Percentiles rank a stretch among this genome's conserved stretches.
These are phyloP conservation scores for Neostapfia colusana DNA, from an alignment of 176 grass and related monocot species.

Conservation along the genomic window DNA sequence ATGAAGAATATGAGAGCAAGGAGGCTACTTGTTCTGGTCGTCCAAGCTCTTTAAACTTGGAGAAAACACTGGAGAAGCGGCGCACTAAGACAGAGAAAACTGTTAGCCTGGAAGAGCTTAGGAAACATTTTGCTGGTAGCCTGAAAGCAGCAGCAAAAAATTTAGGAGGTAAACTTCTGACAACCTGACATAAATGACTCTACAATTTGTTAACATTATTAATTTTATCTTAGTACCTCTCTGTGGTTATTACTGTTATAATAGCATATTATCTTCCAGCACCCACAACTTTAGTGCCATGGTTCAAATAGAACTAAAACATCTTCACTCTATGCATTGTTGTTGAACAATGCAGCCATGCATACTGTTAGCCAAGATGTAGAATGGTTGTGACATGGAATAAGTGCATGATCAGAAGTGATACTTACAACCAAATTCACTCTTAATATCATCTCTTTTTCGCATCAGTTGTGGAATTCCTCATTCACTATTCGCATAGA, in stretches of 20 bases:
- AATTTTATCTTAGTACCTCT: neutral
- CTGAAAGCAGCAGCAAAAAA: constrained; percentile 97
- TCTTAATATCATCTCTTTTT: neutral
- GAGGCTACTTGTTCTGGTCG: constrained; percentile 42
- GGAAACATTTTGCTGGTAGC: constrained; percentile 93
- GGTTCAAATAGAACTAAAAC: neutral
- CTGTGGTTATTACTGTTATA: neutral
- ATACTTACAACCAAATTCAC: neutral
- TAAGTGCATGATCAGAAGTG: neutral
- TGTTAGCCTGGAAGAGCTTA: constrained; percentile 72
- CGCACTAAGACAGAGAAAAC: constrained; percentile 78
- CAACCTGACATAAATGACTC: neutral
- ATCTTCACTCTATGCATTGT: neutral
- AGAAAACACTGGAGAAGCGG: constrained; percentile 62
- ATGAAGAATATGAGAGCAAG: constrained; percentile 48
- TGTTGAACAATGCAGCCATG: neutral
- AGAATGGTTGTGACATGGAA: neutral
- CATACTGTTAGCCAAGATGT: neutral
- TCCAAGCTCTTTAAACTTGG: constrained; percentile 43
- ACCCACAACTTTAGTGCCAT: neutral
- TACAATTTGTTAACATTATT: neutral
- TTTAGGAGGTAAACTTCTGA: constrained; percentile 73
- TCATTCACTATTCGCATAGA: constrained; percentile 23
- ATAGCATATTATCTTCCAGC: neutral
- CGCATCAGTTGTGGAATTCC: neutral